phyloP scores from a whole-genome alignment of 148 eudicot species.

The Tetragonia tetragonoides region DNA sequence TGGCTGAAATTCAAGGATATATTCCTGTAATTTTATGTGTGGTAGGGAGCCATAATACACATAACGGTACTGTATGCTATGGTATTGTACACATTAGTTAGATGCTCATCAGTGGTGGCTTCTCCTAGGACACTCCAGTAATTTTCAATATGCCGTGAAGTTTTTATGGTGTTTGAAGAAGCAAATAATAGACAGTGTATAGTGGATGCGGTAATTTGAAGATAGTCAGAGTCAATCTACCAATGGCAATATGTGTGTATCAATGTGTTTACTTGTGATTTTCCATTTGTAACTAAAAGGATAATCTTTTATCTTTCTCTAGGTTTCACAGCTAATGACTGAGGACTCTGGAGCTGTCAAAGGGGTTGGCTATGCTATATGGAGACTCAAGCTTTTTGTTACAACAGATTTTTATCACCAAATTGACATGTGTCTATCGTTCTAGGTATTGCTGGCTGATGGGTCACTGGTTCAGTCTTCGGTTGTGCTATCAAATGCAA shows the following conservation, averaged over 20 bases:
- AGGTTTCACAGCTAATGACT: constrained; percentile 74
- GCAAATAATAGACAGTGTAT: not conserved
- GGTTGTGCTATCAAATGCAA: constrained; percentile 87
- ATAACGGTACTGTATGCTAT: no score
- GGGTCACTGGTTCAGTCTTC: constrained; percentile 70
- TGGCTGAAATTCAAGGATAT: not conserved
- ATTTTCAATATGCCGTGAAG: not conserved
- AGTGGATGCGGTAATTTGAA: not conserved
- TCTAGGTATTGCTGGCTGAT: constrained; percentile 82
- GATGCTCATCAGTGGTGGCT: not conserved
- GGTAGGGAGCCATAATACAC: no score
- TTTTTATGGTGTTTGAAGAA: not conserved
- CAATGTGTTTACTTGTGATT: not conserved
- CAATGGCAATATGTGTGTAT: not conserved
- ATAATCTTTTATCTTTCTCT: not conserved
- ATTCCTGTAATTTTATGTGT: not conserved
- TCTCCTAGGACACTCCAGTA: not conserved
- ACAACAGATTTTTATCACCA: constrained; percentile 1
- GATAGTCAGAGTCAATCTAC: not conserved
- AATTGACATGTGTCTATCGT: constrained; percentile 17
- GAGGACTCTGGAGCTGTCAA: constrained; percentile 64
- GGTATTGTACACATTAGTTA: not conserved
- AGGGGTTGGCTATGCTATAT: constrained; percentile 55
- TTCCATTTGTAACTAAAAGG: constrained; percentile 6
- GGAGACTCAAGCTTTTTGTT: not conserved